phyloP scores from a whole-genome alignment of 1,139 yeast genomes.

The Debaryomyces udenii region DNA sequence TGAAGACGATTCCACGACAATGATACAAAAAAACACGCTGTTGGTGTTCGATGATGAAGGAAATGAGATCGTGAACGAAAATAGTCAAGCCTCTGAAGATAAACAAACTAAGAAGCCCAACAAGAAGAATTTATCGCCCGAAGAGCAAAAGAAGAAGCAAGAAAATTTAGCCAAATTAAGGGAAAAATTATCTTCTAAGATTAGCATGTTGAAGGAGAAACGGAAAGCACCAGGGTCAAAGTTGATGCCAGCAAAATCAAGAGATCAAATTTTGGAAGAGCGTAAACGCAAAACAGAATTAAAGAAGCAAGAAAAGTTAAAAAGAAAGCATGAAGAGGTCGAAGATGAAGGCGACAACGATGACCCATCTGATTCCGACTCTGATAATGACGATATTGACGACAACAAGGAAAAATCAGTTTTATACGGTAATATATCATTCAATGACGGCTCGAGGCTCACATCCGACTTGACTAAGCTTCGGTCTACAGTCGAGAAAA shows the following conservation, averaged over 20 bases:
- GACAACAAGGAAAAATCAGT: slow-evolving; percentile 44
- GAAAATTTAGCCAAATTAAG: slow-evolving; percentile 67
- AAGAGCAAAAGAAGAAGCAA: slow-evolving; percentile 51
- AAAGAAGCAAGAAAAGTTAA: slow-evolving; percentile 39
- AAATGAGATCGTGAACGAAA: slow-evolving; percentile 48
- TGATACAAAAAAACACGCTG: slow-evolving; percentile 42
- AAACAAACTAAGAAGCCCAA: slow-evolving; percentile 23
- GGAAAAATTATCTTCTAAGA: slow-evolving; percentile 72
- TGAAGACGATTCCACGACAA: slow-evolving; percentile 15
- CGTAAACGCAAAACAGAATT: slow-evolving; percentile 47
- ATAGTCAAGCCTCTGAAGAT: slow-evolving; percentile 18
- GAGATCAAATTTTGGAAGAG: slow-evolving; percentile 74
- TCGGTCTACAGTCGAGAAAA: slow-evolving; percentile 53
- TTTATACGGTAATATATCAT: slow-evolving; percentile 79
- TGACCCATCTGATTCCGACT: slow-evolving; percentile 43
- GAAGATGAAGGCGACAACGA: slow-evolving; percentile 37
- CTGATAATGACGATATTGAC: slow-evolving; percentile 33
- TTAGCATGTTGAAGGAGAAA: slow-evolving; percentile 68
- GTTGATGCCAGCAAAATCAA: slow-evolving; percentile 73
- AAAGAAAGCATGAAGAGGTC: slow-evolving; percentile 41
- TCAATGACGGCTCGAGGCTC: slow-evolving; percentile 80
- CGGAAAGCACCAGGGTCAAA: slow-evolving; percentile 92
- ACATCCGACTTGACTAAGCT: slow-evolving; percentile 72
- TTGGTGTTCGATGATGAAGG: slow-evolving; percentile 80
- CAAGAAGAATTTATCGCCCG: slow-evolving; percentile 42